Evolutionary conservation across 176 grass and related monocot genomes (phyloP).

Genomic region (Zea mays): DNA sequence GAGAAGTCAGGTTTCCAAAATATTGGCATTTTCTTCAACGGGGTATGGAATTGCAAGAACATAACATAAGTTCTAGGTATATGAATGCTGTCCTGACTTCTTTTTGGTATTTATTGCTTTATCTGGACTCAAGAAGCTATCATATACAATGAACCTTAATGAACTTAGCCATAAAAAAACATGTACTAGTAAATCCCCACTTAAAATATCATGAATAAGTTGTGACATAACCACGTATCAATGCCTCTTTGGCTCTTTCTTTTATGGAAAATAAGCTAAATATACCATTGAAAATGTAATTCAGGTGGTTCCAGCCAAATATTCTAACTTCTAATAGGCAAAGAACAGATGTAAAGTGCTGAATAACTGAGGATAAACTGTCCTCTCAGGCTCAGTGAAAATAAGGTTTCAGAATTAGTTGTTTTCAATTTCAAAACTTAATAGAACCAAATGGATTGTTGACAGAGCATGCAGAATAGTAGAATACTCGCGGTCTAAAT

Average conservation of each 20-base stretch:
- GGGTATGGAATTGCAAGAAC: background rate
- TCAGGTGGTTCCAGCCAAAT: background rate
- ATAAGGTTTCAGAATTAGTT: background rate
- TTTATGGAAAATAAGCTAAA: background rate
- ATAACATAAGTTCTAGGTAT: background rate
- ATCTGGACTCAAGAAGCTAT: background rate
- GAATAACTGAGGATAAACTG: background rate
- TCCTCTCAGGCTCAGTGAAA: background rate
- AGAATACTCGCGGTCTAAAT: background rate
- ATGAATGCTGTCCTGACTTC: background rate
- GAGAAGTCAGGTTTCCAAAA: background rate
- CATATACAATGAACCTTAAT: background rate
- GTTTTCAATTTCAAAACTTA: background rate
- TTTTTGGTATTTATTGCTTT: background rate
- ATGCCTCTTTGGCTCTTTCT: background rate
- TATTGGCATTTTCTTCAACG: background rate
- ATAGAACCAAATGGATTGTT: background rate
- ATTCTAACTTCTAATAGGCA: background rate
- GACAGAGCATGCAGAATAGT: background rate
- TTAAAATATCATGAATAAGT: background rate
- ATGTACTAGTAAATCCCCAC: background rate
- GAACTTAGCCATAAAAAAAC: background rate
- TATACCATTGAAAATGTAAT: conserved; percentile 7
- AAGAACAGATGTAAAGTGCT: background rate
- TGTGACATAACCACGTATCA: background rate